Conservation (phyloP, 2,329 filamentous ascomycete genomes). For the Hypomyces perniciosus region DNA sequence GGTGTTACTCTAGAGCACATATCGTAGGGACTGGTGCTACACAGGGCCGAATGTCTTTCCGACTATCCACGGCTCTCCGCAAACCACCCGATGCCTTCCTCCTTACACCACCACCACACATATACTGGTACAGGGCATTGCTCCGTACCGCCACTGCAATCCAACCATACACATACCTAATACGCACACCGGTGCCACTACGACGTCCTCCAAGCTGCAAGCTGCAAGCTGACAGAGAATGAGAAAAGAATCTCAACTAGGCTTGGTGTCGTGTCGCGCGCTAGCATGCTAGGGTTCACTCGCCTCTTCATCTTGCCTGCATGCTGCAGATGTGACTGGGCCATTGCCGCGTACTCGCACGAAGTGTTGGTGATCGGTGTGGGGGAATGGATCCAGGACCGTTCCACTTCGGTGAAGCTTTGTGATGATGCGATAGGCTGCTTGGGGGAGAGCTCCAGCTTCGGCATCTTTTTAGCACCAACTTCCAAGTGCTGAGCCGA, state of each 20-base stretch:
- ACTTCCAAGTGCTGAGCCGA: background rate
- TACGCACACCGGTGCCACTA: background rate
- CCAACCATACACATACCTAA: background rate
- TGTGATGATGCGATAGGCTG: conserved; percentile 7
- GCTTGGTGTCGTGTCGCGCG: background rate
- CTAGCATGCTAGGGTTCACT: background rate
- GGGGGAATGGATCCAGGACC: conserved; percentile 5
- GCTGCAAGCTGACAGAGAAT: too few species aligned
- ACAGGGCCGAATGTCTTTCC: background rate
- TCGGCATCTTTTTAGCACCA: conserved; percentile 3
- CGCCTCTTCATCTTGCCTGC: conserved; percentile 6
- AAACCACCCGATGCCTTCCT: background rate
- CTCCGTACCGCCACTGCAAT: background rate
- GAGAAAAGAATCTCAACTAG: too few species aligned
- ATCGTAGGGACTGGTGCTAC: background rate
- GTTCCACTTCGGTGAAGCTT: conserved; percentile 14
- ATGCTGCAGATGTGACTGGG: background rate
- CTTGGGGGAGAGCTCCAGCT: background rate
- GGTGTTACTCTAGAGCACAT: background rate
- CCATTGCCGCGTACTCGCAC: background rate
- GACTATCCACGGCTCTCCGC: background rate
- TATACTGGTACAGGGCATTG: background rate
- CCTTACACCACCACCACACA: too few species aligned
- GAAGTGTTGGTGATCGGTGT: conserved; percentile 5
- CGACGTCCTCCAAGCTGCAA: too few species aligned